Base-by-base conservation (phyloP, 108 stramenopile species). In the Cyclotella choctawhatcheeana region DNA sequence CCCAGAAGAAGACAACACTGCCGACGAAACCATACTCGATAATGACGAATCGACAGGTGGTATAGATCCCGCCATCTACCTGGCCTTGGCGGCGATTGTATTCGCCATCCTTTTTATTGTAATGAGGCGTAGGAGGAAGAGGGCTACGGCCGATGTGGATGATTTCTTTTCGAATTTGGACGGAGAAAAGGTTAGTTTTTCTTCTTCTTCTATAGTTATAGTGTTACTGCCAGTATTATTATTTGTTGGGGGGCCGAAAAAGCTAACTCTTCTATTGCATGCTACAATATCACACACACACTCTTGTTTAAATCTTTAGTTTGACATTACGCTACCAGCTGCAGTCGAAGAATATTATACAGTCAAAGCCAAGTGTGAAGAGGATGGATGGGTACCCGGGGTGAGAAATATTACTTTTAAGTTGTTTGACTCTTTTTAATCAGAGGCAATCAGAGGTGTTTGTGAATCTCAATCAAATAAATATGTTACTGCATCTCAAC, bases 281-380 rank as follows among this genome's bases (percentile, higher is more conserved):
- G n/a, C n/a, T n/a, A 32, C 13, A 26, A 48, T 67, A 5, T 47
- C 29, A 20, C 64, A 61, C 24, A n/a, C 2, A 43, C 35, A 69
- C 21, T 61, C 22, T 58, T 58, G 0, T n/a, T 58, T 32, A 22
- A n/a, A n/a, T n/a, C n/a, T n/a, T n/a, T 59, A 93, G 89, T 93
- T 96, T 81, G 91, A 96, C 67, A 73, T 96, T 44, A 86, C 85
- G 60, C 86, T 96, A 7, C 95, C 95, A n/a, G 82, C 78, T 0
- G 89, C 88, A 43, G 93, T 96, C 2, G 89, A 96, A 14, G 95
- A 96, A 66, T 96, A 93, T 58, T 91, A 92, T 63, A 70, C 79
- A 71, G 82, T 93, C 69, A 91, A 90, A 61, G 84, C 66, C 18
- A 91, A 93, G 73, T 89, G 86, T 62, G 66, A 77, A 53, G 74